phyloP scores from a whole-genome alignment of 2,329 filamentous ascomycete species.

The Trichoderma gracile region DNA sequence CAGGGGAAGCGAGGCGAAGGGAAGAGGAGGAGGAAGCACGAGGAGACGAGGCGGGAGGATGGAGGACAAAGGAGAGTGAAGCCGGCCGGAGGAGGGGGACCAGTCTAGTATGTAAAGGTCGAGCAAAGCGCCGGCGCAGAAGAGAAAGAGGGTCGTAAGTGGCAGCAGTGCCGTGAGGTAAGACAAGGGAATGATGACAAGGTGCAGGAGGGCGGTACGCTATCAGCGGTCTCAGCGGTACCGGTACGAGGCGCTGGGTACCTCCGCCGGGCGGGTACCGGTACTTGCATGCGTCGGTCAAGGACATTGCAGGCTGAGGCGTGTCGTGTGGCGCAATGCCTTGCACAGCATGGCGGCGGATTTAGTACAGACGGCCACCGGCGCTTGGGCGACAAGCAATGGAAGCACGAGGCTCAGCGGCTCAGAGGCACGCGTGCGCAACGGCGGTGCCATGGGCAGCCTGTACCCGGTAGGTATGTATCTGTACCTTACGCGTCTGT shows the following conservation, averaged over 20 bases:
- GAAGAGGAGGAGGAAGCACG: conserved; percentile 30
- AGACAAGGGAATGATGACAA: conserved; percentile 27
- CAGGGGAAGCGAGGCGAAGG: conserved; percentile 29
- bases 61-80: conserved; percentile 25
- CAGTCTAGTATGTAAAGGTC: conserved; percentile 23
- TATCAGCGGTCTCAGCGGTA: conserved; percentile 5
- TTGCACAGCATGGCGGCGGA: conserved; percentile 6
- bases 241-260: neutral
- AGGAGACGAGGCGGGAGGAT: conserved; percentile 27
- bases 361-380: neutral
- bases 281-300: neutral
- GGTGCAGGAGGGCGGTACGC: conserved; percentile 24
- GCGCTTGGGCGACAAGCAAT: neutral
- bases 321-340: conserved; percentile 19
- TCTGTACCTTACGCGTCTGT: neutral
- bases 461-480: no score
- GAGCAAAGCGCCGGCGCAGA: conserved; percentile 10
- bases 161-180: conserved; percentile 23
- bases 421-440: neutral
- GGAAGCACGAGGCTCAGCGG: neutral
- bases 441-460: neutral
- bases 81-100: conserved; percentile 26
- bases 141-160: neutral
- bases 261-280: neutral
- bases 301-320: neutral